Evolutionary conservation across 192 early-diverging fungal genomes (phyloP), one percentile per base, ranked within the genome.

Genomic region (Gigaspora rosea): DNA sequence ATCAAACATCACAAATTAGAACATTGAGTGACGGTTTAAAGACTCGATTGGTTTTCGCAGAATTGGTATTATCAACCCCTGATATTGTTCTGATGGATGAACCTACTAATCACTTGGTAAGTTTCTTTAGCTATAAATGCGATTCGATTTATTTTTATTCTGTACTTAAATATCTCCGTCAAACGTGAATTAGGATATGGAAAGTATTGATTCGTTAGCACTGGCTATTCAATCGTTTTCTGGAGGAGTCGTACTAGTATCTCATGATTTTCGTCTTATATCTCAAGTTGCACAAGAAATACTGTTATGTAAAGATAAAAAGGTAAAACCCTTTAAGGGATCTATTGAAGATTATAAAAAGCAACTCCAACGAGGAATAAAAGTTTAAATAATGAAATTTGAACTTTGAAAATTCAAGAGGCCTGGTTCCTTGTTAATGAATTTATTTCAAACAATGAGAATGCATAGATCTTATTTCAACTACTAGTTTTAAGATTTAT

Each of bases 201-300:
- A 93, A 79, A 90, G 95, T 51, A 98, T 99, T 76, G 96, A 98
- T 82, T 92, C 93, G 33, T 84, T 99, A 70, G 97, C 97, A 35
- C 89, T 95, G 22, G 97, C 97, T 51, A 98, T 99, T 89, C 97
- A 97, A 81, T 80, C 82, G 68, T 99, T 95, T 84, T 91, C 91
- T 77, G 97, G 97, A 54, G 97, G 97, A 80, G 94, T 98, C 73
- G 96, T 99, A 27, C 88, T 99, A 66, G 97, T 99, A 71, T 95
- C 93, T 75, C 97, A 99, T 93, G 97, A 99, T 88, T 99, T 99
- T 91, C 88, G 97, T 78, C 86, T 99, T 66, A 96, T 99, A 79
- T 91, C 88, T 66, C 96, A 99, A 86, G 94, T 99, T 79, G 97
- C 96, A 51, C 81, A 95, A 80, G 90, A 98, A 79, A 97, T 99